Percentiles rank a stretch among this genome's conserved stretches.
Evolutionary conservation across 2,329 filamentous ascomycete species (phyloP).

Genomic region (Fusarium miscanthi): DNA sequence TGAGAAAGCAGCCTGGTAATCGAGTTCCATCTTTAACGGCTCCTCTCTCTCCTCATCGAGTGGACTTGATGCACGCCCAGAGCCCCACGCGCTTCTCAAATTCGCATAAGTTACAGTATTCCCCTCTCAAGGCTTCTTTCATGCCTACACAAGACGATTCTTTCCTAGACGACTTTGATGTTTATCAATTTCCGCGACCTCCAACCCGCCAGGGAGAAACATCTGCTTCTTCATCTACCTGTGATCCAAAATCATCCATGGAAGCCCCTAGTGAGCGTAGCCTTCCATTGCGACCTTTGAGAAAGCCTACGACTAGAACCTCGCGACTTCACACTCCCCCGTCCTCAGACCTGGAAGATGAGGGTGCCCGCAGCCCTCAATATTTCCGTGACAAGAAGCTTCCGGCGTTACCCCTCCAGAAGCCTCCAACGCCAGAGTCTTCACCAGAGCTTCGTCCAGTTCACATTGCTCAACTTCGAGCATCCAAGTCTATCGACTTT

Average conservation of each 20-base stretch:
- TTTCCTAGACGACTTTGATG: slow-evolving; percentile 48
- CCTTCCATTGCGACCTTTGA: slow-evolving; percentile 42
- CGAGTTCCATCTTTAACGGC: slow-evolving; percentile 47
- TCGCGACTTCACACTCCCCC: slow-evolving; percentile 50
- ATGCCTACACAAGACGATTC: slow-evolving; percentile 38
- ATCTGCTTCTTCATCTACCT: slow-evolving; percentile 40
- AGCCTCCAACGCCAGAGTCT: slow-evolving; percentile 49
- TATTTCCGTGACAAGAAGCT: slow-evolving; percentile 46
- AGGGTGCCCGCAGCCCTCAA: slow-evolving; percentile 22
- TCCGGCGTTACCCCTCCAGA: slow-evolving; percentile 40
- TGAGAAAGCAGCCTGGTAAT: slow-evolving; percentile 45
- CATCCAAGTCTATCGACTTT: slow-evolving; percentile 45
- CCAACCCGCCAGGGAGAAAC: slow-evolving; percentile 45
- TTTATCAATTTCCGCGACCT: slow-evolving; percentile 53
- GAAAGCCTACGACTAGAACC: slow-evolving; percentile 33
- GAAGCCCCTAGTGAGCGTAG: slow-evolving; percentile 43
- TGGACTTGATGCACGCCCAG: slow-evolving; percentile 24
- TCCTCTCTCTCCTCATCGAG: slow-evolving; percentile 30
- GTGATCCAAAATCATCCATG: slow-evolving; percentile 34
- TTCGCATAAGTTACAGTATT: slow-evolving; percentile 28
- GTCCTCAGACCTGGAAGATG: slow-evolving; percentile 50
- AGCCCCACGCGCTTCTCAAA: slow-evolving; percentile 22
- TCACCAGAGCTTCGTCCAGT: slow-evolving; percentile 51
- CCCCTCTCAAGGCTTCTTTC: slow-evolving; percentile 44
- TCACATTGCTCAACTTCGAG: slow-evolving; percentile 43